Conservation (phyloP, 352 stramenopile genomes). For the Aphanomyces euteiches region DNA sequence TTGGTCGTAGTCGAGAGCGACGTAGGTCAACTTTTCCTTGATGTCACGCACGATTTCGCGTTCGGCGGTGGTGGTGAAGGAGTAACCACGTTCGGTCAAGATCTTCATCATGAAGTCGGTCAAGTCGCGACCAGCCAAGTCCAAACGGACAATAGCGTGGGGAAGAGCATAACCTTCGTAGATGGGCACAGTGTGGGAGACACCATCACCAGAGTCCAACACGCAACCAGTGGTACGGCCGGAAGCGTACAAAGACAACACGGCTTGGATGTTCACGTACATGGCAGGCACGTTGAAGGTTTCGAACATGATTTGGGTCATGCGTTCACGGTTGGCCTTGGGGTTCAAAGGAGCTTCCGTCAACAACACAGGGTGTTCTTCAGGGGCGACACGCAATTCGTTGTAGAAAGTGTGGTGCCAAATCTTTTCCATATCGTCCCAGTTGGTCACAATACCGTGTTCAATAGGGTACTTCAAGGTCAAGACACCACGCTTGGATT, state of each 20-base stretch:
- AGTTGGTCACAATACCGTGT: constrained; percentile 99
- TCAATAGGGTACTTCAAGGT: constrained; percentile 97
- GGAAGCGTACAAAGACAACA: constrained; percentile 93
- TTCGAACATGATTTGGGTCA: constrained; percentile 98
- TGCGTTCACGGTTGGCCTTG: constrained; percentile 88
- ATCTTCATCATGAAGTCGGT: constrained; percentile 98
- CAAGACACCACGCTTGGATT: constrained; percentile 91
- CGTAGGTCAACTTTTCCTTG: constrained; percentile 97
- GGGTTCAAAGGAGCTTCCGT: constrained; percentile 94
- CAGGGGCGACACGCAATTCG: constrained; percentile 90
- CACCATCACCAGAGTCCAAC: constrained; percentile 91
- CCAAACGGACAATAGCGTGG: constrained; percentile 92
- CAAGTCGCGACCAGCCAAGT: constrained; percentile 91
- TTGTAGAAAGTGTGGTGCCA: constrained; percentile 99
- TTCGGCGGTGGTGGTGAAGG: constrained; percentile 91
- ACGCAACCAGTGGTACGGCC: constrained; percentile 94
- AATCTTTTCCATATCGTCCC: constrained; percentile 99
- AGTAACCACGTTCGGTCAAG: constrained; percentile 91
- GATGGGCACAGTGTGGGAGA: constrained; percentile 96
- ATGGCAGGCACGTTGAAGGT: constrained; percentile 91
- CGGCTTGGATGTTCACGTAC: constrained; percentile 92
- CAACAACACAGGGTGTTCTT: constrained; percentile 95
- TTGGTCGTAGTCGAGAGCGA: constrained; percentile 90
- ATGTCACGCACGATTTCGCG: constrained; percentile 95
- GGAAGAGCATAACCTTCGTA: constrained; percentile 94